These are phyloP conservation scores for Tetracladium setigerum DNA, from an alignment of 495 filamentous ascomycete species.

Conservation along the genomic window DNA sequence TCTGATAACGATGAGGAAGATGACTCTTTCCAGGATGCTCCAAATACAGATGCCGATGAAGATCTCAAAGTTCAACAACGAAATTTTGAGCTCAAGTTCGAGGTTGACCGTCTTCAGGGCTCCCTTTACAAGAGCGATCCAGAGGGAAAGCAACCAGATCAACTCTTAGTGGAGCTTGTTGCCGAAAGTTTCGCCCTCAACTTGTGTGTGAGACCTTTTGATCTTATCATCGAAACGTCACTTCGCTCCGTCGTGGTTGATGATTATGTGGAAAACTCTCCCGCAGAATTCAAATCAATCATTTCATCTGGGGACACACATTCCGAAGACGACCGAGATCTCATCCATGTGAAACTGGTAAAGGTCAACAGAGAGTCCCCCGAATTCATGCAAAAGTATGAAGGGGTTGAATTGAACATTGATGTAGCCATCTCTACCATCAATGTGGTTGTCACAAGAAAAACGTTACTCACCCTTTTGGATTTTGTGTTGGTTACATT, in stretches of 20 bases:
- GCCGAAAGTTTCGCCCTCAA: constrained; percentile 84
- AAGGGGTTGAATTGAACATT: constrained; percentile 87
- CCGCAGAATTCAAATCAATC: constrained; percentile 92
- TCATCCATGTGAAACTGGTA: constrained; percentile 81
- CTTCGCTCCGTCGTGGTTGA: constrained; percentile 85
- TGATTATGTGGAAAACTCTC: constrained; percentile 84
- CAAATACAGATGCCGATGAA: constrained; percentile 49
- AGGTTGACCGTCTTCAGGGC: constrained; percentile 84
- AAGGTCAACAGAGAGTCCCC: constrained; percentile 87
- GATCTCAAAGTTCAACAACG: constrained; percentile 73
- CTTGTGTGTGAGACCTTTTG: constrained; percentile 79
- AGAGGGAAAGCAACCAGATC: constrained; percentile 66
- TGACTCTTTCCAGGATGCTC: constrained; percentile 52
- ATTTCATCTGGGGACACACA: constrained; percentile 78
- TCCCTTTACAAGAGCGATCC: constrained; percentile 84
- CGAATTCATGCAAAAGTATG: constrained; percentile 83
- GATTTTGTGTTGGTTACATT: constrained; percentile 97
- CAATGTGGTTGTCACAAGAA: constrained; percentile 88
- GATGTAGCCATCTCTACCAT: constrained; percentile 91
- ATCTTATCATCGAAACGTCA: constrained; percentile 85
- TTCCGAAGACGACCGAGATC: constrained; percentile 63
- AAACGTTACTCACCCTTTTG: constrained; percentile 86
- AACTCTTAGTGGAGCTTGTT: constrained; percentile 81
- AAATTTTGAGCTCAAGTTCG: constrained; percentile 93
- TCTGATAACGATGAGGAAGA: constrained; percentile 61